Evolutionary conservation across 768 basidiomycete genomes (phyloP).

Genomic region (Coprinopsis strossmayeri): DNA sequence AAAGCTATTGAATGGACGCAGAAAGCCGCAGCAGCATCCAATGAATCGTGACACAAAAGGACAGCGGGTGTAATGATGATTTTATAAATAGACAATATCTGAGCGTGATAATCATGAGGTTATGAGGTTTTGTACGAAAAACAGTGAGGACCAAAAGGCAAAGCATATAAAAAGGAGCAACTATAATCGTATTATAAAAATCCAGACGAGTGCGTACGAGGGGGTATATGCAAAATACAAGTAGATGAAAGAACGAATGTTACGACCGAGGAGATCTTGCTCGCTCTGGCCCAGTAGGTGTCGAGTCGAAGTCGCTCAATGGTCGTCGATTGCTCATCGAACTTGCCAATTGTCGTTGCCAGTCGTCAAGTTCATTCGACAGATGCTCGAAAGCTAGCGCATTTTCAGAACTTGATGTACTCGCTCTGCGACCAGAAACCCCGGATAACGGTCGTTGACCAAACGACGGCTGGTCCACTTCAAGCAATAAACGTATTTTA

Average conservation of each 20-base stretch:
- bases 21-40: conserved; percentile 37
- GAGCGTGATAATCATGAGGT: conserved; percentile 4
- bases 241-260: conserved; percentile 21
- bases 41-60: conserved; percentile 27
- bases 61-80: background rate
- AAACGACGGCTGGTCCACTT: conserved; percentile 75
- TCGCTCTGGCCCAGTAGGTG: conserved; percentile 41
- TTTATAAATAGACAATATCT: conserved; percentile 8
- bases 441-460: conserved; percentile 56
- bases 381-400: conserved; percentile 70
- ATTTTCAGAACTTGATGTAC: conserved; percentile 80
- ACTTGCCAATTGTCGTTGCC: conserved; percentile 79
- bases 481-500: conserved; percentile 83
- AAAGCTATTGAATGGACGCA: conserved; percentile 92
- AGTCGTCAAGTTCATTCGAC: conserved; percentile 77
- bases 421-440: conserved; percentile 50
- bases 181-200: conserved; percentile 19
- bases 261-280: conserved; percentile 52
- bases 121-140: conserved; percentile 13
- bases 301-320: conserved; percentile 57
- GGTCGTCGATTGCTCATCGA: conserved; percentile 71
- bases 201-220: conserved; percentile 25
- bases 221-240: conserved; percentile 42
- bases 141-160: conserved; percentile 18
- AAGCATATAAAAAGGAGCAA: conserved; percentile 18